A percentile compares a stretch with the other conserved stretches of the same genome.
These are phyloP conservation scores for Fusarium marasasianum DNA, from an alignment of 2,329 filamentous ascomycete genomes.

Conservation along the genomic window DNA sequence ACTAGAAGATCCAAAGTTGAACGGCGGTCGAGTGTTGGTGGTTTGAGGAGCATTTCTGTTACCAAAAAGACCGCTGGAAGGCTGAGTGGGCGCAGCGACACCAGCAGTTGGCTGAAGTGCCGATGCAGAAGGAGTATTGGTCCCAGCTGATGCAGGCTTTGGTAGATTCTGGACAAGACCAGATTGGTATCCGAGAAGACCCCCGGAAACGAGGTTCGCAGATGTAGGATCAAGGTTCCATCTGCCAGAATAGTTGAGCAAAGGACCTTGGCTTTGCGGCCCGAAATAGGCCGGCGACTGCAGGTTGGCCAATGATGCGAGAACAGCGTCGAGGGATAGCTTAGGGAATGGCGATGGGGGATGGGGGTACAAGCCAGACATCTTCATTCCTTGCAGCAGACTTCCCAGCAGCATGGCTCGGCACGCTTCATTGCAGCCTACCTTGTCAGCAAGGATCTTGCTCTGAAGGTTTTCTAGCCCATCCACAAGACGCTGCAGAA, in stretches of 20 bases:
- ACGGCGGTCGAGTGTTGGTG: no score
- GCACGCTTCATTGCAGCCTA: no score
- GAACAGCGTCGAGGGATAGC: background rate
- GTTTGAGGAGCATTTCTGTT: no score
- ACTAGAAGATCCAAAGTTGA: no score
- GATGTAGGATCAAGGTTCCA: background rate
- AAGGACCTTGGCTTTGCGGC: rapidly evolving
- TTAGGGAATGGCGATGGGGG: rapidly evolving
- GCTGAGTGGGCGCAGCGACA: no score
- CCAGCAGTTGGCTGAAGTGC: no score
- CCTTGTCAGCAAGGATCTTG: no score
- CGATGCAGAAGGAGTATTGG: no score
- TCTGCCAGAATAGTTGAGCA: background rate
- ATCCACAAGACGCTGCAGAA: rapidly evolving
- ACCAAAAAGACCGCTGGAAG: no score
- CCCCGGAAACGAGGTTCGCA: rapidly evolving
- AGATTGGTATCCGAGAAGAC: background rate
- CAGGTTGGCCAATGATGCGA: rapidly evolving
- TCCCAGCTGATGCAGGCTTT: no score
- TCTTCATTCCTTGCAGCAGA: background rate
- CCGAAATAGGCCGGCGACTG: background rate
- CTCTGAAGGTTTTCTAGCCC: rapidly evolving
- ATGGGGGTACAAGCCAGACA: rapidly evolving
- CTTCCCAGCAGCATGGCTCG: background rate
- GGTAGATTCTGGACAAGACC: no score